These are phyloP conservation scores for Colletotrichum truncatum DNA, from an alignment of 2,329 filamentous ascomycete species.

Conservation along the genomic window DNA sequence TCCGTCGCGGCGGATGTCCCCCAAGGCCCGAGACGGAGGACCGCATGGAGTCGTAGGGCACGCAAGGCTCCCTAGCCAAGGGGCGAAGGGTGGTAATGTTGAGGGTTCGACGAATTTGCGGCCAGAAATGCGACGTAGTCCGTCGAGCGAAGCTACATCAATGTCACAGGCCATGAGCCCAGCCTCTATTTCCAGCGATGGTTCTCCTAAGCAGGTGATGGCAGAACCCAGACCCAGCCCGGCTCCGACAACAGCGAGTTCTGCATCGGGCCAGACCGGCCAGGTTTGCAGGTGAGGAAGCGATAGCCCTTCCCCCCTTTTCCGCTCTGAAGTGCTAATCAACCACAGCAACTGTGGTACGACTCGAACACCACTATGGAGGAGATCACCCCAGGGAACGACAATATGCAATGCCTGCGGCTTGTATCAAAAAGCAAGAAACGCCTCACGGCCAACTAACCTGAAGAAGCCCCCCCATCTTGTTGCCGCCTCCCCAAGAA, in stretches of 20 bases:
- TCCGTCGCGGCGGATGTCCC: slow-evolving; percentile 31
- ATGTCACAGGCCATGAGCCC: slow-evolving; percentile 28
- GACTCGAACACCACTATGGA: slow-evolving; percentile 93
- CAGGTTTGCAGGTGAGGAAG: slow-evolving; percentile 74
- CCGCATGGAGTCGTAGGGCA: slow-evolving; percentile 11
- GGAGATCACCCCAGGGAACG: slow-evolving; percentile 88
- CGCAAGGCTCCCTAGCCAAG: slow-evolving; percentile 12
- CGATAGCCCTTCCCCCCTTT: background rate
- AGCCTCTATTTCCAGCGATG: slow-evolving; percentile 21
- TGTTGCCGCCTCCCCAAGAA: slow-evolving; percentile 54
- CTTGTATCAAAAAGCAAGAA: slow-evolving; percentile 92
- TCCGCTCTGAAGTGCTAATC: slow-evolving; percentile 34
- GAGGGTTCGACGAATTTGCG: background rate
- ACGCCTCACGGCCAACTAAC: slow-evolving; percentile 89
- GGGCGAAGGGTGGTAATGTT: background rate
- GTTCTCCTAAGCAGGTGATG: slow-evolving; percentile 16
- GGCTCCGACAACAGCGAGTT: slow-evolving; percentile 14
- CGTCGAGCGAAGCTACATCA: slow-evolving; percentile 29
- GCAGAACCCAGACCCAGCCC: slow-evolving; percentile 25
- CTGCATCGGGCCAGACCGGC: slow-evolving; percentile 55
- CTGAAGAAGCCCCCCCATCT: slow-evolving; percentile 78
- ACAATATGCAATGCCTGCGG: slow-evolving; percentile 99
- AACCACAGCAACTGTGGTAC: slow-evolving; percentile 87
- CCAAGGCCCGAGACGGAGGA: slow-evolving; percentile 21
- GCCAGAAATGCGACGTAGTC: slow-evolving; percentile 22